Evolutionary conservation across 78 protist species (phyloP), one percentile per base, ranked within the genome.

Genomic region (Planoprotostelium fungivorum): DNA sequence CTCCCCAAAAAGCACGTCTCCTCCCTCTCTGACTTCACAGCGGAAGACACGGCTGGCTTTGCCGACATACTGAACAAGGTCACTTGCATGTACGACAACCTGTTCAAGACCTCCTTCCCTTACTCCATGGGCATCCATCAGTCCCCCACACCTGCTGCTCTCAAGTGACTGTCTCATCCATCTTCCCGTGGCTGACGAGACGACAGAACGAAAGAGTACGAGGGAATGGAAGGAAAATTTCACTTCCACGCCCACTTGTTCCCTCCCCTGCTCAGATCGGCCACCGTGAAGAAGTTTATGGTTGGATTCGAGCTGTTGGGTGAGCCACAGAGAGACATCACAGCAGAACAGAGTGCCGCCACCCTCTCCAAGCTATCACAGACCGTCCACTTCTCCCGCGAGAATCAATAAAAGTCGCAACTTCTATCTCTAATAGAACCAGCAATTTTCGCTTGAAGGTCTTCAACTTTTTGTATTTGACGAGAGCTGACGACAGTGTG

Each of bases 51-150:
- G 1, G 86, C 37, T 31, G 29, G 84, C 29, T 35, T 1, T 28
- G 29, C 28, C 37, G 73, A 89, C 35, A 84, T 34, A 10, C 38
- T 84, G 34, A 84, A 5, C 35, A 34, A 51, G 73, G 73, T 51
- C 73, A 51, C 73, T 51, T 51, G 73, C 28, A 73, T 16, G 34
- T 92, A 92, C 84, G 94, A 92, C 85, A 92, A 88, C 36, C 85
- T 92, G 34, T 92, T 92, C 84, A 23, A 51, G 37, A 35, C 63
- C 5, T 28, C 37, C 28, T 93, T 93, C 84, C 95, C 95, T 23
- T 93, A 93, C 89, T 63, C 90, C 1, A 87, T 89, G 89, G 95
- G 95, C 36, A 86, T 93, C 5, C 95, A 93, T 34, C 92, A 89
- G 86, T 0, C 83, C 28, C 92, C 95, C 31, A 38, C 89, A 35